Conservation (phyloP, 441 rosid species). For the Jatropha podagrica region DNA sequence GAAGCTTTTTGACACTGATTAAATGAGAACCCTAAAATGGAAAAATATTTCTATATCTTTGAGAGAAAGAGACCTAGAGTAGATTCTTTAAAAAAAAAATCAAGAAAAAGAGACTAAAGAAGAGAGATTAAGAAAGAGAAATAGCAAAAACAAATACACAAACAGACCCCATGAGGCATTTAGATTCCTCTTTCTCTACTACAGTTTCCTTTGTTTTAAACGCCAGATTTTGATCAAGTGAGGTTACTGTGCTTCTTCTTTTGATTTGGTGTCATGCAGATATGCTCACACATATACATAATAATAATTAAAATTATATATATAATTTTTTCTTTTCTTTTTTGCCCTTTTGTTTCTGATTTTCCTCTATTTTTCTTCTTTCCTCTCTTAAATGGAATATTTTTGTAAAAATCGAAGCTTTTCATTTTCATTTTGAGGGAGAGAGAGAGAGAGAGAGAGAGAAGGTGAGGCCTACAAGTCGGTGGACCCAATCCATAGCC, state of each 20-base stretch:
- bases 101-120: background rate
- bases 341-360: background rate
- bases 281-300: slow-evolving; percentile 47
- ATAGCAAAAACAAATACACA: background rate
- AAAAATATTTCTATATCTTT: slow-evolving; percentile 7
- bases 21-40: slow-evolving; percentile 22
- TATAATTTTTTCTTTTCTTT: slow-evolving; percentile 3
- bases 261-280: slow-evolving; percentile 52
- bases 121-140: background rate
- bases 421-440: background rate
- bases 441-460: slow-evolving; percentile 22
- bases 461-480: slow-evolving; percentile 46
- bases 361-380: slow-evolving; percentile 23
- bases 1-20: slow-evolving; percentile 29
- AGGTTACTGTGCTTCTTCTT: slow-evolving; percentile 27
- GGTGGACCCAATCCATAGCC: slow-evolving; percentile 87
- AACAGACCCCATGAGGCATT: slow-evolving; percentile 16
- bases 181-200: slow-evolving; percentile 18
- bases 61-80: background rate
- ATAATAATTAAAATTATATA: background rate
- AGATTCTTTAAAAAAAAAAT: slow-evolving; percentile 1
- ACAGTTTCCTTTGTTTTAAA: slow-evolving; percentile 27
- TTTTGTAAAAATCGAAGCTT: slow-evolving; percentile 1
- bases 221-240: slow-evolving; percentile 32
- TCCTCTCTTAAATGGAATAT: background rate